A percentile compares a stretch with the other conserved stretches of the same genome.
phyloP scores from a whole-genome alignment of 352 stramenopile species.

The Phytopythium delawarense region DNA sequence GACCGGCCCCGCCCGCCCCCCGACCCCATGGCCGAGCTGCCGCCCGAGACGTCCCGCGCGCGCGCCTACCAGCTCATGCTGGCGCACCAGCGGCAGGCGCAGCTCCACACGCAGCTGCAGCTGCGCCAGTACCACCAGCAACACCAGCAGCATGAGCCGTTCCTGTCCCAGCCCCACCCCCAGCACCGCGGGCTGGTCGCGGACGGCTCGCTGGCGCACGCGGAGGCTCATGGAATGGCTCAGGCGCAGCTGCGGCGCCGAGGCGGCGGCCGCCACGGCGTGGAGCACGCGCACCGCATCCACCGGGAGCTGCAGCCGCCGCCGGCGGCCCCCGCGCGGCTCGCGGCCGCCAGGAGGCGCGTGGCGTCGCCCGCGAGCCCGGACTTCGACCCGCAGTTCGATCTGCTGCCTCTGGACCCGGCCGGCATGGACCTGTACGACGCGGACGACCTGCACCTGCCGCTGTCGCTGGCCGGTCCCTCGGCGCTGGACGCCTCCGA shows the following conservation, averaged over 20 bases:
- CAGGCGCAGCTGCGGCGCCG: not conserved
- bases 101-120: slow-evolving; percentile 22
- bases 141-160: slow-evolving; percentile 28
- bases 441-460: not conserved
- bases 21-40: not conserved
- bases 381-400: slow-evolving; percentile 5
- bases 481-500: not conserved
- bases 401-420: slow-evolving; percentile 3
- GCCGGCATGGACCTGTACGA: slow-evolving; percentile 7
- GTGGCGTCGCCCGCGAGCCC: not conserved
- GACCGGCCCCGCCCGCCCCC: not conserved
- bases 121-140: slow-evolving; percentile 37
- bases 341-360: not conserved
- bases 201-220: not conserved
- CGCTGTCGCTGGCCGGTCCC: not conserved
- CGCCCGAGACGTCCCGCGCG: slow-evolving; percentile 8
- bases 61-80: slow-evolving; percentile 20
- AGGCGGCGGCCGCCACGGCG: not conserved
- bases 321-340: not conserved
- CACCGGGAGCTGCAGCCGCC: slow-evolving; percentile 30
- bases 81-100: slow-evolving; percentile 24
- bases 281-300: slow-evolving; percentile 24
- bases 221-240: not conserved
- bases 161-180: slow-evolving; percentile 10
- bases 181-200: not conserved